Evolutionary conservation across 2,329 filamentous ascomycete genomes (phyloP).

Genomic region (Hypoxylon sp.): DNA sequence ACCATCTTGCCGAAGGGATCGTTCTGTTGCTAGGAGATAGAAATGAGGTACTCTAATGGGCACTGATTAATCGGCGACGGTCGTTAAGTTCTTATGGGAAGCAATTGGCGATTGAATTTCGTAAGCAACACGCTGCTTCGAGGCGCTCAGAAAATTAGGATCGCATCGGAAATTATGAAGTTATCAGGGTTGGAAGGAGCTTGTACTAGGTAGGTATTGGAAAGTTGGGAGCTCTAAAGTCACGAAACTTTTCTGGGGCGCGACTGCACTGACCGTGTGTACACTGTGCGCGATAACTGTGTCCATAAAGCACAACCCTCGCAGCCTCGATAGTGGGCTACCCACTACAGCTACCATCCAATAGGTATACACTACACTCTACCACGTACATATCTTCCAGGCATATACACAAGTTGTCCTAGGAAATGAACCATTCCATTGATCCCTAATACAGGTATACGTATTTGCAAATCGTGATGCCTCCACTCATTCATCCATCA

Average conservation of each 20-base stretch:
- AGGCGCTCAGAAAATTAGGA: conserved; percentile 25
- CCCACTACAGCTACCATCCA: background rate
- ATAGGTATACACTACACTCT: background rate
- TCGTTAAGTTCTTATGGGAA: conserved; percentile 10
- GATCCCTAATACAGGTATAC: background rate
- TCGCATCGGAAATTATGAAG: conserved; percentile 43
- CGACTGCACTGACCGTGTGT: conserved; percentile 45
- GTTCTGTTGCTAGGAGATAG: conserved; percentile 16
- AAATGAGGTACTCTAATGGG: conserved; percentile 16
- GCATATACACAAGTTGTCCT: background rate
- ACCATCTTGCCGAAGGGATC: conserved; percentile 73
- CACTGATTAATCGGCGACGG: conserved; percentile 15
- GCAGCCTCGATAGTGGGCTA: conserved; percentile 2
- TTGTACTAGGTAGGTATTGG: conserved; percentile 12
- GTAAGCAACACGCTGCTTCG: background rate
- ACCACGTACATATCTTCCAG: background rate
- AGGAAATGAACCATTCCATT: background rate
- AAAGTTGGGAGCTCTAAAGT: conserved; percentile 48
- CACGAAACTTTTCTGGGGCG: conserved; percentile 54
- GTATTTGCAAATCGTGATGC: background rate
- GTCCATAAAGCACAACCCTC: background rate
- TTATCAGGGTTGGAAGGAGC: conserved; percentile 34
- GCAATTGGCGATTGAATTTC: background rate
- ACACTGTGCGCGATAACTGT: conserved; percentile 44
- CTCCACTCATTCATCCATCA: conserved; percentile 3